phyloP scores from a whole-genome alignment of 1,284 basidiomycete species.

The Ustilago lituana region DNA sequence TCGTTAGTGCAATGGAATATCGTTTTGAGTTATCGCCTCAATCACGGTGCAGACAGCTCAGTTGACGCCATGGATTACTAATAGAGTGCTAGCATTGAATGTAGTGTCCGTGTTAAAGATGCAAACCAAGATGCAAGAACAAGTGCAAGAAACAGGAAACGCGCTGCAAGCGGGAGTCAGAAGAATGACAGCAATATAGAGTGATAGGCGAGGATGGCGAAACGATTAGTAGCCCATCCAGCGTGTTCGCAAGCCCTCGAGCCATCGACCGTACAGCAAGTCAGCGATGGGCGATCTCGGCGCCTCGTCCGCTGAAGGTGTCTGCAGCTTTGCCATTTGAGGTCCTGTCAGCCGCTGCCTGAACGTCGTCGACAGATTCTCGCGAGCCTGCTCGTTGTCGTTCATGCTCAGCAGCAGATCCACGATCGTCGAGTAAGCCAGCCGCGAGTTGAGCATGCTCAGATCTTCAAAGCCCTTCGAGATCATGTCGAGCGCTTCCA shows the following conservation, averaged over 20 bases:
- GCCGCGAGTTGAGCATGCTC: conserved; percentile 79
- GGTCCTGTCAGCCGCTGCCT: conserved; percentile 39
- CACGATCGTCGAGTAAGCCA: conserved; percentile 85
- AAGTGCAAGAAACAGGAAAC: background rate
- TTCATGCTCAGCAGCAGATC: conserved; percentile 91
- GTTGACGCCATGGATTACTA: too few relatives aligned
- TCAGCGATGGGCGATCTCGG: conserved; percentile 81
- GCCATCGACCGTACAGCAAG: conserved; percentile 92
- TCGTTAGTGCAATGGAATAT: conserved; percentile 5
- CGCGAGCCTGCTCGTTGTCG: conserved; percentile 63
- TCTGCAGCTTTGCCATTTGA: conserved; percentile 24
- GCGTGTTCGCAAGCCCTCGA: conserved; percentile 76
- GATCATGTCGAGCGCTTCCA: conserved; percentile 88
- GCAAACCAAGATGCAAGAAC: conserved; percentile 6
- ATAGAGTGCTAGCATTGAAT: background rate
- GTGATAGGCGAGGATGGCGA: background rate
- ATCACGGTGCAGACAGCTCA: too few relatives aligned
- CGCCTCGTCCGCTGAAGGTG: conserved; percentile 42
- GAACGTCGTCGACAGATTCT: conserved; percentile 52
- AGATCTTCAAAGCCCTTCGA: conserved; percentile 87
- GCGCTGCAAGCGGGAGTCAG: too few relatives aligned
- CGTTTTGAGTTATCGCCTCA: too few relatives aligned
- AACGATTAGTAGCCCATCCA: conserved; percentile 53
- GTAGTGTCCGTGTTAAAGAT: conserved; percentile 9
- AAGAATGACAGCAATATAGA: too few relatives aligned